Percentiles rank a stretch among this genome's conserved stretches.
phyloP scores from a whole-genome alignment of 176 grass and related monocot species.

The Chrysopogon serrulatus region DNA sequence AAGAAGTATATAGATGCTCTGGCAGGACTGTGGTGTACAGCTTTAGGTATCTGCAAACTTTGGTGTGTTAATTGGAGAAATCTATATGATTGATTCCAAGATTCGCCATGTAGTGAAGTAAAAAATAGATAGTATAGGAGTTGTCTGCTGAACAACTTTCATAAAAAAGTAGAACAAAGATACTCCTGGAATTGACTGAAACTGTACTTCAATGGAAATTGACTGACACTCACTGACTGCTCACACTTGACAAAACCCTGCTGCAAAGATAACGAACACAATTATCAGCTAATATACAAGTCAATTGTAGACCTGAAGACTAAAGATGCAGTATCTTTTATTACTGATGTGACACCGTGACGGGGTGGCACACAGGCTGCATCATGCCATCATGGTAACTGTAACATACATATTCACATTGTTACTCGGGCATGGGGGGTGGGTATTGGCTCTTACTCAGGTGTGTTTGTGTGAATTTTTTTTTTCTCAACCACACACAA shows the following conservation, averaged over 20 bases:
- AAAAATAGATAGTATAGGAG: neutral
- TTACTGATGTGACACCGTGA: neutral
- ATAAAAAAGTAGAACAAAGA: neutral
- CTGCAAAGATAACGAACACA: neutral
- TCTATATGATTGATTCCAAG: neutral
- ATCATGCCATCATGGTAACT: neutral
- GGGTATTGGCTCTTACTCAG: neutral
- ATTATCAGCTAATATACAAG: neutral
- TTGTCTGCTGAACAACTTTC: neutral
- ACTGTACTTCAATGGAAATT: neutral
- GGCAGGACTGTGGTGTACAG: conserved; percentile 90
- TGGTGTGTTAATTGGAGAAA: neutral
- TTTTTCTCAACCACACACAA: neutral
- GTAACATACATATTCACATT: neutral
- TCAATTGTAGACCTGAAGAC: neutral
- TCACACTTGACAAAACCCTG: neutral
- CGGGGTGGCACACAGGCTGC: neutral
- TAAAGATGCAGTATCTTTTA: neutral
- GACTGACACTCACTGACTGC: neutral
- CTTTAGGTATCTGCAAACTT: conserved; percentile 54
- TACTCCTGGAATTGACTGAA: neutral
- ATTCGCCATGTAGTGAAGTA: neutral
- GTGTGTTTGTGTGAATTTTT: neutral
- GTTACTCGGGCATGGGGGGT: neutral
- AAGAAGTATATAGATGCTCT: conserved; percentile 94